Conservation (phyloP, 345 rosid species). For the Firmiana major region DNA sequence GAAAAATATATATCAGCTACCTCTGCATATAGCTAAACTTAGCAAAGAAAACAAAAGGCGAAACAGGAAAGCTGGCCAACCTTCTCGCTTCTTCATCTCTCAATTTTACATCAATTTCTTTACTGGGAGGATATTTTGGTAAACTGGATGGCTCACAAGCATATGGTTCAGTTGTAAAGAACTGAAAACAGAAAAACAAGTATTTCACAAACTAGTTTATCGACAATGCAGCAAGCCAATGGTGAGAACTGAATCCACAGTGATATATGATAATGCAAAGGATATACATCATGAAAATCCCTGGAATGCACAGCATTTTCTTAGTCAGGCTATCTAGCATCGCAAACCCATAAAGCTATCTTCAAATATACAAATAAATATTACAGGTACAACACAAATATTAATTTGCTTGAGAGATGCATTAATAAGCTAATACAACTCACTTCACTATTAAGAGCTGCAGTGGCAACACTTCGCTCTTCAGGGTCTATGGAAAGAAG, state of each 20-base stretch:
- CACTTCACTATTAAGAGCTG: slow-evolving; percentile 70
- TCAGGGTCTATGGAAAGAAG: slow-evolving; percentile 82
- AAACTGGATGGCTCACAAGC: slow-evolving; percentile 82
- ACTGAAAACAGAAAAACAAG: slow-evolving; percentile 44
- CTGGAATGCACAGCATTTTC: background rate
- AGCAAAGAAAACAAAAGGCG: slow-evolving; percentile 3
- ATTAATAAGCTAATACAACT: slow-evolving; percentile 24
- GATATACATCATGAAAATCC: background rate
- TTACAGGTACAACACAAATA: background rate
- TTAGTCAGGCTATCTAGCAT: too few species aligned
- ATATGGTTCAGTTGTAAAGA: slow-evolving; percentile 73
- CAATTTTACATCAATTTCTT: slow-evolving; percentile 81
- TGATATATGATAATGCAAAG: background rate
- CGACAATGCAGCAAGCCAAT: background rate
- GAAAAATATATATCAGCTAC: slow-evolving; percentile 15
- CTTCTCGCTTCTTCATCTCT: slow-evolving; percentile 83
- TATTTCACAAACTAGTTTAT: background rate
- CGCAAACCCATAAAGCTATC: background rate
- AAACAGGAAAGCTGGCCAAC: slow-evolving; percentile 33
- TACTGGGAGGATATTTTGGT: slow-evolving; percentile 89
- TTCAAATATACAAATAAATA: slow-evolving; percentile 1
- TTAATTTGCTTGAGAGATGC: background rate
- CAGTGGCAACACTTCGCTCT: slow-evolving; percentile 67
- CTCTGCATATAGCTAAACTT: slow-evolving; percentile 18
- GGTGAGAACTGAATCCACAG: background rate